These are phyloP conservation scores for Penicillium subrubescens DNA, from an alignment of 495 filamentous ascomycete species.

Conservation along the genomic window DNA sequence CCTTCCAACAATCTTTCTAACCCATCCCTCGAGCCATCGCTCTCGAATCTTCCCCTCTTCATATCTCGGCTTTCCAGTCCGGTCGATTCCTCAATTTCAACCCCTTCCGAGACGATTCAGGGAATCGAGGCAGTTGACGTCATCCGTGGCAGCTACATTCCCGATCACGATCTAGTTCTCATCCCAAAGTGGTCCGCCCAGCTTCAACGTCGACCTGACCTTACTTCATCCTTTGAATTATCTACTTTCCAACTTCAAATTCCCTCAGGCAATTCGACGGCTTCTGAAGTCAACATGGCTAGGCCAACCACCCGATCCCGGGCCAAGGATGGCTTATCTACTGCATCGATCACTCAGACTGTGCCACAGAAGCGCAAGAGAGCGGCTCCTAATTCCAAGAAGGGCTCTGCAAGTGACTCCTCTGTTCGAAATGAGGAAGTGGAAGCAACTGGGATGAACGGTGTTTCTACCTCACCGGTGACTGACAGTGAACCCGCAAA, in stretches of 20 bases:
- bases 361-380: conserved; percentile 5
- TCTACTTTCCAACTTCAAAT: neutral
- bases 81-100: neutral
- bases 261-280: too few relatives aligned
- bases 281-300: neutral
- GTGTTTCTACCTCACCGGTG: neutral
- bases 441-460: too few relatives aligned
- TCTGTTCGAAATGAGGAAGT: neutral
- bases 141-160: conserved; percentile 6
- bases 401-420: neutral
- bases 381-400: neutral
- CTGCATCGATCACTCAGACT: neutral
- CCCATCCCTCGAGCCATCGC: neutral
- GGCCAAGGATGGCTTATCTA: neutral
- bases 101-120: neutral
- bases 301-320: neutral
- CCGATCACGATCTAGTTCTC: conserved; percentile 1
- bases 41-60: neutral
- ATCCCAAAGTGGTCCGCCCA: neutral
- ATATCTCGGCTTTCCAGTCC: neutral
- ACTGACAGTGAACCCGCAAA: neutral
- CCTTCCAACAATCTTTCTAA: neutral
- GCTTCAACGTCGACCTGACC: neutral
- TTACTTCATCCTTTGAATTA: neutral
- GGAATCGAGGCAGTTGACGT: neutral